Percentiles rank a stretch among this genome's conserved stretches.
Conservation (phyloP, 1,284 basidiomycete genomes). For the Abortiporus biennis region DNA sequence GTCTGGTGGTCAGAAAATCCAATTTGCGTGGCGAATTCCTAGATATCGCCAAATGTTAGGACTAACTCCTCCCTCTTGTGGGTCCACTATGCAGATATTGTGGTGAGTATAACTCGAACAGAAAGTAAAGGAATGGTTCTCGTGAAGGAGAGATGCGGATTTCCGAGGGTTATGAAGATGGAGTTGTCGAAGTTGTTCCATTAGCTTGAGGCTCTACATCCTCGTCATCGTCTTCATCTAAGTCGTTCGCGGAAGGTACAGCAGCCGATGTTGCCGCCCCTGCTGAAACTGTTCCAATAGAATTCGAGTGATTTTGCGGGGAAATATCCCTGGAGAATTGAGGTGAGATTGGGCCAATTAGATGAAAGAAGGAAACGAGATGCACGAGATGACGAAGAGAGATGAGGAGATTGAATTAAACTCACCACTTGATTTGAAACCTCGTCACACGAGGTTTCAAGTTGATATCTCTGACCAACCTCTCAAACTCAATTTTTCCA, state of each 20-base stretch:
- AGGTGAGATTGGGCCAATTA: not conserved
- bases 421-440: slow-evolving; percentile 81
- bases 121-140: too few species aligned
- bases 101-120: too few species aligned
- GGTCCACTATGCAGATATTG: too few species aligned
- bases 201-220: too few species aligned
- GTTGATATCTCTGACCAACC: slow-evolving; percentile 83
- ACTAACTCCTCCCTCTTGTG: too few species aligned
- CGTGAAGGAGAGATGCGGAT: too few species aligned
- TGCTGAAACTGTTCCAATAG: slow-evolving; percentile 38
- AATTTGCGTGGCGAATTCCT: too few species aligned
- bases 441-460: slow-evolving; percentile 93
- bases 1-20: too few species aligned
- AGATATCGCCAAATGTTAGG: too few species aligned
- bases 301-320: slow-evolving; percentile 40
- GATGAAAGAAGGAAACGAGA: slow-evolving; percentile 1
- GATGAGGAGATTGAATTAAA: slow-evolving; percentile 10
- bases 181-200: too few species aligned
- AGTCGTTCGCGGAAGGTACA: slow-evolving; percentile 73
- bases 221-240: slow-evolving; percentile 39
- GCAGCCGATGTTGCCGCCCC: slow-evolving; percentile 73
- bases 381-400: slow-evolving; percentile 3
- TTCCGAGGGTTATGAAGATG: too few species aligned
- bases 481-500: slow-evolving; percentile 78
- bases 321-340: slow-evolving; percentile 54